phyloP scores from a whole-genome alignment of 306 rosid genomes.

The Morella rubra region DNA sequence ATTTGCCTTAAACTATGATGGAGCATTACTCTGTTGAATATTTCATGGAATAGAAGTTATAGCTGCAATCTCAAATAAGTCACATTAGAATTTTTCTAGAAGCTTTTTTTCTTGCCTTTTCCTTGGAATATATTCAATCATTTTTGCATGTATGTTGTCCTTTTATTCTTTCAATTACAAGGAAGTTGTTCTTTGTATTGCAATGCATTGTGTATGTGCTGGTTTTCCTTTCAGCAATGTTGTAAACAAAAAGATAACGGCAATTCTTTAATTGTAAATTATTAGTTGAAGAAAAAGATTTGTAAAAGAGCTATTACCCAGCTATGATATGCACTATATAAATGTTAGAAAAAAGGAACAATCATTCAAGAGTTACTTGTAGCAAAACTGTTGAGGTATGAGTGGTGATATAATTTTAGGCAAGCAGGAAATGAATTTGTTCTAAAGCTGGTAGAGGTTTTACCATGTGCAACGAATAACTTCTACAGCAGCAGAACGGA shows the following conservation, averaged over 20 bases:
- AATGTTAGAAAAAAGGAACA: neutral
- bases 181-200: neutral
- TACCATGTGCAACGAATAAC: neutral
- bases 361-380: neutral
- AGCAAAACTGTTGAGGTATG: neutral
- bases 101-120: neutral
- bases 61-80: neutral
- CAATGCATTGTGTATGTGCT: neutral
- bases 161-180: neutral
- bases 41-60: neutral
- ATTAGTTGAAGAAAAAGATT: neutral
- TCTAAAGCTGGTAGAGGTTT: neutral
- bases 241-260: neutral
- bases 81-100: neutral
- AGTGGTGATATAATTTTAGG: neutral
- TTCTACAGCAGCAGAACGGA: neutral
- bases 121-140: neutral
- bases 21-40: slow-evolving; percentile 6
- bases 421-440: neutral
- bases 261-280: neutral
- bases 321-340: neutral
- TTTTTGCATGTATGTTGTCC: neutral
- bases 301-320: neutral
- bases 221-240: neutral
- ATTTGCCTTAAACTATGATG: neutral